Percentiles rank a stretch among this genome's conserved stretches.
Conservation (phyloP, 495 filamentous ascomycete species). For the Podospora bellae-mahoneyi region DNA sequence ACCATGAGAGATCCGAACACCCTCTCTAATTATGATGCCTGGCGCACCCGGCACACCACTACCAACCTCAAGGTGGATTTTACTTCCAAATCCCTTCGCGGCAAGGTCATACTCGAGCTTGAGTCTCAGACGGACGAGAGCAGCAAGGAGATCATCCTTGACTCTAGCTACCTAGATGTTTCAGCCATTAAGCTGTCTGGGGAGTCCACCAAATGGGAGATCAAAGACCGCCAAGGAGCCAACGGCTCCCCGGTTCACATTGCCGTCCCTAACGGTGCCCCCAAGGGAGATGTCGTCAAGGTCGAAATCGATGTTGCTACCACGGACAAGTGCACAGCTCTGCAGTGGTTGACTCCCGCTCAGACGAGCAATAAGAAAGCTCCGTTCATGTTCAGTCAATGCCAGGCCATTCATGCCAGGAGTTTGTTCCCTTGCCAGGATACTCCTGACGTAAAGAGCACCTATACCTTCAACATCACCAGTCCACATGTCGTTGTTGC, state of each 20-base stretch:
- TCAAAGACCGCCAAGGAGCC: constrained; percentile 65
- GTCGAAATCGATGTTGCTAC: constrained; percentile 61
- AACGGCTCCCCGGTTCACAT: constrained; percentile 80
- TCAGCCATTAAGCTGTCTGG: constrained; percentile 56
- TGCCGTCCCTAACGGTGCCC: constrained; percentile 57
- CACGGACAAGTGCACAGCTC: constrained; percentile 80
- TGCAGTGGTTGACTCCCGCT: constrained; percentile 87
- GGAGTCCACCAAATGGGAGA: constrained; percentile 57
- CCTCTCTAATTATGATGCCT: constrained; percentile 83
- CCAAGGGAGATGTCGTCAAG: constrained; percentile 60
- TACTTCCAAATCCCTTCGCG: constrained; percentile 64
- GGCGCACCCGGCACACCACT: constrained; percentile 73
- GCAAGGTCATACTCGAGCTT: constrained; percentile 70
- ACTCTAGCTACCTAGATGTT: constrained; percentile 78
- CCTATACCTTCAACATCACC: constrained; percentile 80
- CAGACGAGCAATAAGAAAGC: constrained; percentile 92
- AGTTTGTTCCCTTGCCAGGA: constrained; percentile 96
- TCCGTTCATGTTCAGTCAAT: constrained; percentile 97
- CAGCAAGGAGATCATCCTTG: constrained; percentile 74
- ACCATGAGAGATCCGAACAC: constrained; percentile 82
- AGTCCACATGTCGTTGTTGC: constrained; percentile 86
- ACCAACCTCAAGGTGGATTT: constrained; percentile 81
- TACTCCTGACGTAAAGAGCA: constrained; percentile 91
- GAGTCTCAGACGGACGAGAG: constrained; percentile 65
- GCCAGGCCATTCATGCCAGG: constrained; percentile 90